Conservation (phyloP, 2,329 filamentous ascomycete genomes). For the Parastagonospora nodorum region DNA sequence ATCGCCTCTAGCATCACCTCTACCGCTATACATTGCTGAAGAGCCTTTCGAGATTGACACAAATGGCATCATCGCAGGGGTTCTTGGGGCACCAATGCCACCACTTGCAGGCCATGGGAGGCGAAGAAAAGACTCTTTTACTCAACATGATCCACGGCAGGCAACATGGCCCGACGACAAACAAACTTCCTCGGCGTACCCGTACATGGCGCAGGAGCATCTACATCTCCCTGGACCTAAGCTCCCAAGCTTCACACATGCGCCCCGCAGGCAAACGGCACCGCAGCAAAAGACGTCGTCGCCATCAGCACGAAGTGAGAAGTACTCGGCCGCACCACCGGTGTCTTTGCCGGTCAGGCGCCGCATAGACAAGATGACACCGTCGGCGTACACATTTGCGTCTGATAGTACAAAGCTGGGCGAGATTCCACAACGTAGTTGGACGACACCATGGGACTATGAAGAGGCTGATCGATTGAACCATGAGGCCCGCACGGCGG, state of each 20-base stretch:
- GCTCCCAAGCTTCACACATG: constrained; percentile 17
- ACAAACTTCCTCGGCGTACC: constrained; percentile 9
- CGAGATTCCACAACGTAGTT: constrained; percentile 53
- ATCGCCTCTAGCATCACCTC: constrained; percentile 30
- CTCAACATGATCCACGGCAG: constrained; percentile 21
- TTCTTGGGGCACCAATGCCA: constrained; percentile 10
- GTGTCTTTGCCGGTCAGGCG: constrained; percentile 14
- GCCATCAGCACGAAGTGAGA: background rate
- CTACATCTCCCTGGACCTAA: constrained; percentile 19
- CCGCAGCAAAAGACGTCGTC: background rate
- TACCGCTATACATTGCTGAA: constrained; percentile 29
- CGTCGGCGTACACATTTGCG: constrained; percentile 50
- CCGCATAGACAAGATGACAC: constrained; percentile 43
- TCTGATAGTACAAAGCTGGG: constrained; percentile 55
- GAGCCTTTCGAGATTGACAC: constrained; percentile 26
- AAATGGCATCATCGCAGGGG: constrained; percentile 12
- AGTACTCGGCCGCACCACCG: constrained; percentile 1
- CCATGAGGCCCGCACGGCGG: constrained; percentile 26
- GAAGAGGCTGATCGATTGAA: constrained; percentile 50
- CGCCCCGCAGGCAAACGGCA: constrained; percentile 10
- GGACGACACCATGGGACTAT: constrained; percentile 51
- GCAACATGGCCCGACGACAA: constrained; percentile 29
- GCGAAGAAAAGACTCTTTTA: constrained; percentile 28
- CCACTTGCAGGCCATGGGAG: constrained; percentile 8
- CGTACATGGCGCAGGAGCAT: constrained; percentile 15